Conservation (phyloP, 257 asterid species). For the Primulina tabacum region DNA sequence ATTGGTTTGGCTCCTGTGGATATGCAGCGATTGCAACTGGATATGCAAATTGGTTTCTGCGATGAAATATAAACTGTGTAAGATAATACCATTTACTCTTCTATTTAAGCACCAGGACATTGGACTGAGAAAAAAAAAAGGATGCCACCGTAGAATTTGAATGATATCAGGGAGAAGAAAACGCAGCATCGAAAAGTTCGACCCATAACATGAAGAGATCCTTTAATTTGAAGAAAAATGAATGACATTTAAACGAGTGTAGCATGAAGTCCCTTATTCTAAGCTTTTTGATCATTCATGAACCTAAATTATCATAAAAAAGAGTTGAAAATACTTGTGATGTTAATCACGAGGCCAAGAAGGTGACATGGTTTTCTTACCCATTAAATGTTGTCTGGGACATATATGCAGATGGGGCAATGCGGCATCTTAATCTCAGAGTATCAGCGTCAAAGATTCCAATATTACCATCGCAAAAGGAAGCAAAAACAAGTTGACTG, state of each 20-base stretch:
- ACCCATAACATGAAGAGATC: not conserved
- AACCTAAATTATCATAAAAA: not conserved
- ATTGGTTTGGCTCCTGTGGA: constrained; percentile 82
- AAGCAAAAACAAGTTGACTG: constrained; percentile 81
- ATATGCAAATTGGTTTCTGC: constrained; percentile 65
- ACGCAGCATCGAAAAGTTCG: not conserved
- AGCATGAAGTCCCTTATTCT: no score
- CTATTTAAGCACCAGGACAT: not conserved
- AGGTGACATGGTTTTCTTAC: constrained; percentile 41
- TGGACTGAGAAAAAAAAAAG: not conserved
- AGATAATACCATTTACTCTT: not conserved
- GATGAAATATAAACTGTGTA: not conserved
- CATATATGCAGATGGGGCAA: constrained; percentile 74
- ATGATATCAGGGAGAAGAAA: not conserved
- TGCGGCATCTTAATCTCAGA: constrained; percentile 77
- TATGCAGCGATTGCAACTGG: constrained; percentile 83
- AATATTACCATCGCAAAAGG: constrained; percentile 76
- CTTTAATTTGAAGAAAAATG: no score
- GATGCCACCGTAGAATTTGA: not conserved
- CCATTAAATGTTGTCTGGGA: constrained; percentile 63
- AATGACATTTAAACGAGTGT: no score
- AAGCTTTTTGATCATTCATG: not conserved
- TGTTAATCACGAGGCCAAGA: not conserved
- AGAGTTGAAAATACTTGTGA: not conserved
- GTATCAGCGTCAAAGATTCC: constrained; percentile 94